Percentiles rank a stretch among this genome's conserved stretches.
phyloP scores from a whole-genome alignment of 2,329 filamentous ascomycete genomes.

The Ceratocystis diversiconidia region DNA sequence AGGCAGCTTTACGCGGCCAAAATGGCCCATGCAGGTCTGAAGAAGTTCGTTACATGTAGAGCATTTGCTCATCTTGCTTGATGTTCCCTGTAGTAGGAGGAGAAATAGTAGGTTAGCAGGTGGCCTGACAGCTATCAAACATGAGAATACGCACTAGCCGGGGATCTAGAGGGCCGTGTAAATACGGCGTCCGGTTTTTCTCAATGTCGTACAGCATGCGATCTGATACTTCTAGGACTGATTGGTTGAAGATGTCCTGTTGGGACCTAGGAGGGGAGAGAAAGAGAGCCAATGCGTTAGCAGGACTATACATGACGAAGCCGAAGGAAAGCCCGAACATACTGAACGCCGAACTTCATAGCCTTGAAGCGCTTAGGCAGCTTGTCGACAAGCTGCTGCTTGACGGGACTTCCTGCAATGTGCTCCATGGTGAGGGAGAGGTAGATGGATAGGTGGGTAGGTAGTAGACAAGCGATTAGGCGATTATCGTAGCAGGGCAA shows the following conservation, averaged over 20 bases:
- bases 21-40: conserved; percentile 83
- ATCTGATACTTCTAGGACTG: conserved; percentile 87
- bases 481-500: neutral
- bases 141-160: conserved; percentile 43
- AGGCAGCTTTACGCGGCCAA: conserved; percentile 81
- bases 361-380: conserved; percentile 84
- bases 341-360: conserved; percentile 89
- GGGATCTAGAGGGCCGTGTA: conserved; percentile 74
- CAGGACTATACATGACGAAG: neutral
- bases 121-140: neutral
- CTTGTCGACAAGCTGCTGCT: conserved; percentile 81
- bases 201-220: conserved; percentile 84
- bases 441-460: neutral
- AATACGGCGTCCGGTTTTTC: conserved; percentile 58
- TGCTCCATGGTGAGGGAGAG: conserved; percentile 18
- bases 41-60: conserved; percentile 70
- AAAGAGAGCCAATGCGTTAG: neutral
- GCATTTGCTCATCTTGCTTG: conserved; percentile 67
- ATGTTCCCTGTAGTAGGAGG: conserved; percentile 47
- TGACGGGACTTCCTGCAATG: conserved; percentile 34
- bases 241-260: conserved; percentile 90
- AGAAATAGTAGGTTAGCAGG: neutral
- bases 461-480: neutral
- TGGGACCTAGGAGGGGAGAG: conserved; percentile 46
- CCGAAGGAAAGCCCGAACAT: conserved; percentile 23